Conservation (phyloP, 129 eudicot species). For the Tagetes erecta region DNA sequence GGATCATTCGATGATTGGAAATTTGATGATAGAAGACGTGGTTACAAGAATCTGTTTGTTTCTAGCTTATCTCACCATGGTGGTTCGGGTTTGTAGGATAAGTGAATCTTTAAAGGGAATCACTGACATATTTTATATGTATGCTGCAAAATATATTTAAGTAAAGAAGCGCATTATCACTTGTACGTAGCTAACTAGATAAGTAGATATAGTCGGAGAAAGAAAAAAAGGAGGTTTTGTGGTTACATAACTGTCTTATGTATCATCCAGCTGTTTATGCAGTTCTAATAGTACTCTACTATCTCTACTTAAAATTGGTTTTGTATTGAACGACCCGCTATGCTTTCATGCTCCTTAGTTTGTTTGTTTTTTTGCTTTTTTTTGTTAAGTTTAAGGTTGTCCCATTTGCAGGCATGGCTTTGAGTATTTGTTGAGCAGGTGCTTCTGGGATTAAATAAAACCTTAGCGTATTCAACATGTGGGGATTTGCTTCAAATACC, state of each 20-base stretch:
- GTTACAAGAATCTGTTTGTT: neutral
- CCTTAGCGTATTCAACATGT: neutral
- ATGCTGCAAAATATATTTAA: neutral
- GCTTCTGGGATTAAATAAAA: neutral
- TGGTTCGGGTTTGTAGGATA: neutral
- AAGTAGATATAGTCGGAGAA: neutral
- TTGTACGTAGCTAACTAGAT: neutral
- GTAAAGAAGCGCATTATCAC: too few relatives aligned
- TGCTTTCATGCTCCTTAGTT: neutral
- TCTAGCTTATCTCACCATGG: neutral
- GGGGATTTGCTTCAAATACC: conserved; percentile 1
- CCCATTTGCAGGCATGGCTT: neutral
- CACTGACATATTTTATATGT: neutral
- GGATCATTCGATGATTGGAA: neutral
- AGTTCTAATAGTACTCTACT: neutral
- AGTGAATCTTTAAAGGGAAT: neutral
- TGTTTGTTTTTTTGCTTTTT: neutral
- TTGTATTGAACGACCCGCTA: neutral
- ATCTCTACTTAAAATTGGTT: neutral
- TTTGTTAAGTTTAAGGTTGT: neutral
- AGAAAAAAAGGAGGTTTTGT: neutral
- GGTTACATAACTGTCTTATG: neutral
- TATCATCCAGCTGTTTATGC: neutral
- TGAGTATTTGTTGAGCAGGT: neutral
- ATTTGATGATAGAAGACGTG: neutral